These are phyloP conservation scores for Akanthomyces uredinophilus DNA, from an alignment of 2,329 filamentous ascomycete genomes.

Conservation along the genomic window DNA sequence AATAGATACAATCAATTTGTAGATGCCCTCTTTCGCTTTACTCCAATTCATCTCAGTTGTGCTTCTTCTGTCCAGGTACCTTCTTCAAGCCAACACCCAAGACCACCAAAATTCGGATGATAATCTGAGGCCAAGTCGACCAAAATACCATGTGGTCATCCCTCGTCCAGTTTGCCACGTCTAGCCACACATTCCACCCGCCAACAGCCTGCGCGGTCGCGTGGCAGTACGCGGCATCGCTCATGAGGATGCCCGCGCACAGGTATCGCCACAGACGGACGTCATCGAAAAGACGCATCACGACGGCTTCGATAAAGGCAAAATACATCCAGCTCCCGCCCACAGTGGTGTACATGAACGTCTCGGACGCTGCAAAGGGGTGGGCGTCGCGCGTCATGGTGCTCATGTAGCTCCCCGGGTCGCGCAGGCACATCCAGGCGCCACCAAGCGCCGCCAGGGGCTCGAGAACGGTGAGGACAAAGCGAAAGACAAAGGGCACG, in stretches of 20 bases:
- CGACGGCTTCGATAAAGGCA: slow-evolving; percentile 32
- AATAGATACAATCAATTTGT: too few species aligned
- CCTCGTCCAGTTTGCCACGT: slow-evolving; percentile 24
- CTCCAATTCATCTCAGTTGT: not conserved
- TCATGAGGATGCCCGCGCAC: slow-evolving; percentile 32
- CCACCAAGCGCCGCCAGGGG: slow-evolving; percentile 30
- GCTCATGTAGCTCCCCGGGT: slow-evolving; percentile 25
- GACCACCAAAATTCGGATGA: slow-evolving; percentile 26
- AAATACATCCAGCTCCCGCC: slow-evolving; percentile 31
- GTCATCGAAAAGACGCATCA: slow-evolving; percentile 30
- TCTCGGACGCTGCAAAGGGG: slow-evolving; percentile 18
- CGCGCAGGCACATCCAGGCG: slow-evolving; percentile 25
- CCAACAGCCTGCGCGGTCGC: slow-evolving; percentile 30
- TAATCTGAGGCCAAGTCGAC: slow-evolving; percentile 24
- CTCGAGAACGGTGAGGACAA: slow-evolving; percentile 30
- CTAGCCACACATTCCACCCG: slow-evolving; percentile 26
- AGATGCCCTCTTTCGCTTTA: too few species aligned
- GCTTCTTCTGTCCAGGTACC: not conserved
- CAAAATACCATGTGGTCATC: slow-evolving; percentile 26
- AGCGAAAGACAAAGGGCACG: slow-evolving; percentile 28
- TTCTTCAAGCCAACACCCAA: slow-evolving; percentile 24
- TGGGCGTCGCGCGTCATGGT: slow-evolving; percentile 25
- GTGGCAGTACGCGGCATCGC: slow-evolving; percentile 27
- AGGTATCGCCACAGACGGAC: slow-evolving; percentile 30
- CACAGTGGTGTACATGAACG: slow-evolving; percentile 29